Evolutionary conservation across 768 basidiomycete species (phyloP).

Genomic region (Xerocomus brunneocitrinus): DNA sequence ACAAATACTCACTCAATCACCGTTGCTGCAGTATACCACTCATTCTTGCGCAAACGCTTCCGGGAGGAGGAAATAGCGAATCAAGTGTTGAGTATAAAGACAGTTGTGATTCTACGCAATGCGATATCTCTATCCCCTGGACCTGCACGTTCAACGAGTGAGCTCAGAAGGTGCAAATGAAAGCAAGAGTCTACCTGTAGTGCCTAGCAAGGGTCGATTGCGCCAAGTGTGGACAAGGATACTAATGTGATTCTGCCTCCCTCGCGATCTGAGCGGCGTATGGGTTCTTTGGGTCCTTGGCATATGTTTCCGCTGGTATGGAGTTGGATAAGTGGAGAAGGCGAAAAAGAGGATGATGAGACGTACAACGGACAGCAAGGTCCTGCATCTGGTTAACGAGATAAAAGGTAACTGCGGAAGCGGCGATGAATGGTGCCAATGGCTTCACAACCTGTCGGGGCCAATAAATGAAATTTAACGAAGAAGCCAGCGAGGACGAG

Average conservation of each 20-base stretch:
- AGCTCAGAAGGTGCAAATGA: neutral
- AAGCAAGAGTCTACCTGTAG: constrained; percentile 2
- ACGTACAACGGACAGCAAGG: constrained; percentile 68
- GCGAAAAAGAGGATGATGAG: neutral
- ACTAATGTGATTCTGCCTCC: constrained; percentile 47
- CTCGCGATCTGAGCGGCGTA: constrained; percentile 75
- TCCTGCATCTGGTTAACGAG: constrained; percentile 65
- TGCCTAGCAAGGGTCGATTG: neutral
- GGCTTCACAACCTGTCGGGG: constrained; percentile 59
- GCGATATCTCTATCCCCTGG: constrained; percentile 13
- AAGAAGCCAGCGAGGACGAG: neutral
- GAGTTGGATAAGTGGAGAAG: constrained; percentile 1
- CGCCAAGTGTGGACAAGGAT: neutral
- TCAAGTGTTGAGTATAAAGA: constrained; percentile 6
- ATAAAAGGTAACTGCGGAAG: constrained; percentile 61
- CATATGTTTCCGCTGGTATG: constrained; percentile 55
- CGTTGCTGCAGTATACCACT: neutral
- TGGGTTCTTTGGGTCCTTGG: constrained; percentile 78
- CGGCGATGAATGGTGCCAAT: constrained; percentile 76
- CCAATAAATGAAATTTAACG: constrained; percentile 12
- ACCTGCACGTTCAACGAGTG: neutral
- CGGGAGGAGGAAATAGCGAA: neutral
- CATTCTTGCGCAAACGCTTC: neutral
- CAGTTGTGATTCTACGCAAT: constrained; percentile 14
- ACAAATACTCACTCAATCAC: no score